These are phyloP conservation scores for Spergularia marina DNA, from an alignment of 148 eudicot species.

Conservation along the genomic window DNA sequence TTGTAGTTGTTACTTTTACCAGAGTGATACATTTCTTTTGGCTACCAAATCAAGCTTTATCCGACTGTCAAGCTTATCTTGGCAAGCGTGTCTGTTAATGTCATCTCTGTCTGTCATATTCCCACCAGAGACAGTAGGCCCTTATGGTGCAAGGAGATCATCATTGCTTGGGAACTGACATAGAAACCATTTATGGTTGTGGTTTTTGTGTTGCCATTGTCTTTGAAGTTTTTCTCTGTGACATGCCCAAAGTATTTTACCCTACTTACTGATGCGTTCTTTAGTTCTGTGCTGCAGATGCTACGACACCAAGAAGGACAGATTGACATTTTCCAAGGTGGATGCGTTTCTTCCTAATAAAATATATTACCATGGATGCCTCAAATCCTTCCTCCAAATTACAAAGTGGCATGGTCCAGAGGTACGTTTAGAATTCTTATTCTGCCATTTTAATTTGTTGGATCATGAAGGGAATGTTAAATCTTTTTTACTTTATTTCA, in stretches of 20 bases:
- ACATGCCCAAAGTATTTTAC: neutral
- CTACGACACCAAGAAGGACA: constrained; percentile 83
- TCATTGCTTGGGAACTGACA: neutral
- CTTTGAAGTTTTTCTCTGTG: neutral
- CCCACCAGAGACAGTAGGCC: no score
- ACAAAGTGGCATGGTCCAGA: constrained; percentile 98
- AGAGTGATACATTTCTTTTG: no score
- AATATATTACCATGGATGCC: constrained; percentile 93
- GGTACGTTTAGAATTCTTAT: constrained; percentile 35
- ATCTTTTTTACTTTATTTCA: neutral
- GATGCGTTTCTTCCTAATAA: constrained; percentile 77
- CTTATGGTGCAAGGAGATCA: no score
- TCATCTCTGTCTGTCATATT: no score
- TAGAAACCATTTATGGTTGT: neutral
- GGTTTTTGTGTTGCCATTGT: neutral
- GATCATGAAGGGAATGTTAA: neutral
- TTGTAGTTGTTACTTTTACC: no score
- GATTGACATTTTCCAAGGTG: constrained; percentile 83
- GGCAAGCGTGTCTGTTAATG: no score
- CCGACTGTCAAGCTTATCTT: no score
- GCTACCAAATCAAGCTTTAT: no score
- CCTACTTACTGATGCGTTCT: constrained; percentile 9
- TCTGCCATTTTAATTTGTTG: constrained; percentile 6
- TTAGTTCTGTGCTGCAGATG: constrained; percentile 47
- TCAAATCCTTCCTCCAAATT: constrained; percentile 80